Evolutionary conservation across 129 eudicot species (phyloP).

Genomic region (Centrapalus pauciflorus): DNA sequence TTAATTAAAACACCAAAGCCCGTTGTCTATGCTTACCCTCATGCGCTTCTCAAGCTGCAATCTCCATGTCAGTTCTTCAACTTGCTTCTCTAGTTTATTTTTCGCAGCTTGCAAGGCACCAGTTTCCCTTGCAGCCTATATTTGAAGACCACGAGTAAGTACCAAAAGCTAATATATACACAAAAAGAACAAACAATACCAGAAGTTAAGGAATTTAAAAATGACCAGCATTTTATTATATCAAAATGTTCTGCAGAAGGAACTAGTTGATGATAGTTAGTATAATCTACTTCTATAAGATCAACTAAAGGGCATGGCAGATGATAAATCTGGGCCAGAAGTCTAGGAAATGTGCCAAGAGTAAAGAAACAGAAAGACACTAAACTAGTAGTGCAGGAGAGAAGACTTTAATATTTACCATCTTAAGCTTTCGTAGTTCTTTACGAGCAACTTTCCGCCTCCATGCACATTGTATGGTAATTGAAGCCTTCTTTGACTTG

Average conservation of each 20-base stretch:
- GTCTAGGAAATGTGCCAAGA: neutral
- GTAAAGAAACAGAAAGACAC: neutral
- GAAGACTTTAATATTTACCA: slow-evolving; percentile 46
- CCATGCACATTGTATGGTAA: slow-evolving; percentile 93
- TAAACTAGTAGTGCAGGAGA: neutral
- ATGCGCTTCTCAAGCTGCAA: slow-evolving; percentile 98
- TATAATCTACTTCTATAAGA: neutral
- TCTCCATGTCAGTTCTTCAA: slow-evolving; percentile 96
- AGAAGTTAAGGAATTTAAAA: neutral
- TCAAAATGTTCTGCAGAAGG: neutral
- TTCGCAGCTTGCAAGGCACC: slow-evolving; percentile 99
- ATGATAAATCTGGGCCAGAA: neutral
- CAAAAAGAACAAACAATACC: neutral
- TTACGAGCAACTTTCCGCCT: slow-evolving; percentile 88
- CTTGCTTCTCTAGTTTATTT: slow-evolving; percentile 98
- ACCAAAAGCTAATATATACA: neutral
- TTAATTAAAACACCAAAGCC: slow-evolving; percentile 2
- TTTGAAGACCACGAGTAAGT: neutral
- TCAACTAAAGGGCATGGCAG: neutral
- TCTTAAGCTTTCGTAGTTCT: slow-evolving; percentile 75
- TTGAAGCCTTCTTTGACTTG: slow-evolving; percentile 64
- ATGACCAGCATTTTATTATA: neutral
- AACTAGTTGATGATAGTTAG: neutral
- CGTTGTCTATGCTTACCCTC: slow-evolving; percentile 58
- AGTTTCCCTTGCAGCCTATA: slow-evolving; percentile 96